Evolutionary conservation across 176 grass and related monocot genomes (phyloP).

Genomic region (Olyra latifolia): DNA sequence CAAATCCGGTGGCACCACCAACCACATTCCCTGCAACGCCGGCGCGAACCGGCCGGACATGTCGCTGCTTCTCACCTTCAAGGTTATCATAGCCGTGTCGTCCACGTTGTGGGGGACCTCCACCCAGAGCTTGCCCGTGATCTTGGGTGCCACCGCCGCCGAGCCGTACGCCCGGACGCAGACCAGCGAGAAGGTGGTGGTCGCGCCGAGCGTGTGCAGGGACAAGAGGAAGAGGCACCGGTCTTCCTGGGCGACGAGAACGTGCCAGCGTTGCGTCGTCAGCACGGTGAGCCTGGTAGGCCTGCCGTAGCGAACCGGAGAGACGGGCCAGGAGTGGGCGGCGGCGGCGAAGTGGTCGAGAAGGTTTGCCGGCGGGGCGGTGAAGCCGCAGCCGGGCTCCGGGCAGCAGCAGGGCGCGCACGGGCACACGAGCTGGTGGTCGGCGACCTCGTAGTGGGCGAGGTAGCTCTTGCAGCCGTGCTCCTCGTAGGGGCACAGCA

Average conservation of each 20-base stretch:
- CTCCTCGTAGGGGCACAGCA: conserved; percentile 16
- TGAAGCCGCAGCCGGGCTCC: conserved; percentile 9
- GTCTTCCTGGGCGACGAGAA: conserved; percentile 22
- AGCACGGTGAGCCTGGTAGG: not conserved
- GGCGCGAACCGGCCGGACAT: no score
- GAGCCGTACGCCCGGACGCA: conserved; percentile 6
- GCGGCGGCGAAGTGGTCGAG: not conserved
- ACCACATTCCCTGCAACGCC: no score
- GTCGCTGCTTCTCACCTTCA: no score
- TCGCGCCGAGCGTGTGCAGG: not conserved
- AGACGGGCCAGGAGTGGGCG: conserved; percentile 8
- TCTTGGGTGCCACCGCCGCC: not conserved
- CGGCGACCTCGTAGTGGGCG: not conserved
- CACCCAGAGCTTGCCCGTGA: conserved; percentile 18
- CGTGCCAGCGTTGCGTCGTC: not conserved
- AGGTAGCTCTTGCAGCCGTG: not conserved
- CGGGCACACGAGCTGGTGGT: conserved; percentile 25
- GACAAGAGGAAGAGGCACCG: conserved; percentile 27
- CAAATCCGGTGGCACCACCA: no score
- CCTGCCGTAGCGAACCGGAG: conserved; percentile 1
- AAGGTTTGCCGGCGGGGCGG: not conserved
- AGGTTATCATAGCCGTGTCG: no score
- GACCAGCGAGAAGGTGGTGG: conserved; percentile 14
- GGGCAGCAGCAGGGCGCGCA: conserved; percentile 35
- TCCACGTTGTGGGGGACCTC: no score